Evolutionary conservation across 352 stramenopile species (phyloP).

Genomic region (Phytophthora crassamura): DNA sequence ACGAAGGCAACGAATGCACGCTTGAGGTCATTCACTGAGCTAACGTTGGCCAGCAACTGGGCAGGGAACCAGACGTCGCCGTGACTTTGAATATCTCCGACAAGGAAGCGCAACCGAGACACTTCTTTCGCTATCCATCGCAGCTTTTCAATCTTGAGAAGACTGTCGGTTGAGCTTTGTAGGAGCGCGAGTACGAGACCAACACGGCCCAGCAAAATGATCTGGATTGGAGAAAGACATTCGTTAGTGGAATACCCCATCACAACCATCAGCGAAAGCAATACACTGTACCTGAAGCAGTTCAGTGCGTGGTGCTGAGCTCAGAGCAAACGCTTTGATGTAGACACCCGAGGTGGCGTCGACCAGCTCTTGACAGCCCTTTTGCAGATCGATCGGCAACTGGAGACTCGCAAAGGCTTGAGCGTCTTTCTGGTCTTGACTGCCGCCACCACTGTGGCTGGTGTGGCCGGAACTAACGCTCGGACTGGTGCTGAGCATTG

Average conservation of each 20-base stretch:
- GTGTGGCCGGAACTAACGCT: constrained; percentile 33
- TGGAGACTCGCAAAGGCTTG: constrained; percentile 37
- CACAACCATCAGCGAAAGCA: neutral
- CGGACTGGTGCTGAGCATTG: constrained; percentile 50
- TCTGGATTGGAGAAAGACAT: constrained; percentile 19
- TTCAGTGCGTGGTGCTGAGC: constrained; percentile 35
- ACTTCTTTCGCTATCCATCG: constrained; percentile 29
- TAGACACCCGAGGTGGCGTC: constrained; percentile 35
- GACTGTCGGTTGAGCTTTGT: constrained; percentile 18
- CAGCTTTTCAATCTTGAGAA: constrained; percentile 26
- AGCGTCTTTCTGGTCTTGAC: constrained; percentile 23
- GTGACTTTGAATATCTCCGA: constrained; percentile 23
- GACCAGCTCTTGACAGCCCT: constrained; percentile 44
- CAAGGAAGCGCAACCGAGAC: constrained; percentile 37
- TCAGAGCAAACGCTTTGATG: constrained; percentile 47
- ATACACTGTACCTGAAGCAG: constrained; percentile 52
- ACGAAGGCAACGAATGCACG: constrained; percentile 35
- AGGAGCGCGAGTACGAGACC: constrained; percentile 39
- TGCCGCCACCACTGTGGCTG: constrained; percentile 7
- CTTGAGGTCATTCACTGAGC: constrained; percentile 43
- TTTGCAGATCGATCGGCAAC: constrained; percentile 26
- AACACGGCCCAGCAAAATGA: constrained; percentile 49
- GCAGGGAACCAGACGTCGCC: constrained; percentile 35
- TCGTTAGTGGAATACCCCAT: constrained; percentile 6
- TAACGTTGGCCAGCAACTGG: constrained; percentile 26